Evolutionary conservation across 768 basidiomycete genomes (phyloP).

Genomic region (Pisolithus marmoratus): DNA sequence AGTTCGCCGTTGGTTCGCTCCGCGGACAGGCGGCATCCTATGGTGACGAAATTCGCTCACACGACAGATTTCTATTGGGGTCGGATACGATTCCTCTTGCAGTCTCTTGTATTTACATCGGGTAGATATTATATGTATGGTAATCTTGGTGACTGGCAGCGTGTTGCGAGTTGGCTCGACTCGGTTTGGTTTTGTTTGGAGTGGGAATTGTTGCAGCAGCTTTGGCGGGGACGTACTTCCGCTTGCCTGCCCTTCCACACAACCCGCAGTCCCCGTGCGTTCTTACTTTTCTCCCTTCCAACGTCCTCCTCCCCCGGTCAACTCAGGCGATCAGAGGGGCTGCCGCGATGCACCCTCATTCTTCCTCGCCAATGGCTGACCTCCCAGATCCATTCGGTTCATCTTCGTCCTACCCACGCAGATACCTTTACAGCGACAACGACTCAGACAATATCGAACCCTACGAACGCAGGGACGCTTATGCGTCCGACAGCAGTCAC

Average conservation of each 20-base stretch:
- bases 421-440: slow-evolving; percentile 63
- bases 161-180: neutral
- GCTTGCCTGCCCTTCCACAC: neutral
- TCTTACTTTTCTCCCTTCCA: slow-evolving; percentile 2
- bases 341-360: slow-evolving; percentile 43
- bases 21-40: neutral
- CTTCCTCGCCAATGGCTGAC: slow-evolving; percentile 55
- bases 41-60: neutral
- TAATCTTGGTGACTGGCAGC: no score
- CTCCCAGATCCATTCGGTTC: slow-evolving; percentile 61
- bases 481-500: slow-evolving; percentile 65
- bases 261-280: slow-evolving; percentile 3
- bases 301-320: slow-evolving; percentile 13
- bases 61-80: no score
- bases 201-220: slow-evolving; percentile 5
- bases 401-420: slow-evolving; percentile 31
- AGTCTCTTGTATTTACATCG: no score
- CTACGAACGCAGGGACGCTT: slow-evolving; percentile 62
- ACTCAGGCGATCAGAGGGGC: slow-evolving; percentile 10
- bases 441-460: slow-evolving; percentile 65
- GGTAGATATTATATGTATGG: no score
- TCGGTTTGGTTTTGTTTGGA: neutral
- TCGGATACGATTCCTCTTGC: no score
- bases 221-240: neutral
- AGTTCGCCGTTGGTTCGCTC: neutral